Evolutionary conservation across 305 asterid genomes (phyloP), one percentile per base, ranked within the genome.

Genomic region (Stenogyne calaminthoides): DNA sequence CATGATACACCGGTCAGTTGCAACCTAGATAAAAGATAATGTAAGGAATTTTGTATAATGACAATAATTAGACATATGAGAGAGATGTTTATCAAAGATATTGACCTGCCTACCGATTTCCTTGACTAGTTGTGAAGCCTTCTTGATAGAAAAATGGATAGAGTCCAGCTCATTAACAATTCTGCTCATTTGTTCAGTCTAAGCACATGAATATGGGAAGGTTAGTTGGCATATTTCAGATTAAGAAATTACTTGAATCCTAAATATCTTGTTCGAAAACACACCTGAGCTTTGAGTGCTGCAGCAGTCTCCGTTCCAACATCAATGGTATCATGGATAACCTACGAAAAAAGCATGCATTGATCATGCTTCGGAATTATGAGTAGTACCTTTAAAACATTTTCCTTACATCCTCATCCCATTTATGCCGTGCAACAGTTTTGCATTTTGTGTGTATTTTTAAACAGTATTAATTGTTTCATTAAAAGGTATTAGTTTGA

Each of bases 81-180:
- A 70, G 70, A 68, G 77, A 75, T 76, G 80, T 56, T 44, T 76
- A 51, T 73, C 27, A 77, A 78, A 81, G 90, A 82, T 76, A 84
- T 84, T 84, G 83, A 94, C 99, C 99, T 94, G 99, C 89, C 99
- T 94, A 84, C 99, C 98, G 75, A 94, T 86, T 83, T 94, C 99
- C 97, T 85, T 94, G 83, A 94, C 99, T 85, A 94, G 82, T 80
- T 94, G 86, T 12, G 99, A 82, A 44, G 99, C 99, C 83, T 90
- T 94, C 86, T 94, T 94, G 71, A 94, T 85, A n/a, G 99, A 94
- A 69, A 94, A 94, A 77, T 94, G 98, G 61, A 94, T 90, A 6
- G 98, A 87, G 83, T 94, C 99, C 84, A 94, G 82, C 83, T 94
- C 99, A 52, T 94, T 90, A 46, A 94, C 99, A 25, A 94, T 84